These are phyloP conservation scores for Cucumis cinereus DNA, from an alignment of 306 rosid genomes.

Conservation along the genomic window DNA sequence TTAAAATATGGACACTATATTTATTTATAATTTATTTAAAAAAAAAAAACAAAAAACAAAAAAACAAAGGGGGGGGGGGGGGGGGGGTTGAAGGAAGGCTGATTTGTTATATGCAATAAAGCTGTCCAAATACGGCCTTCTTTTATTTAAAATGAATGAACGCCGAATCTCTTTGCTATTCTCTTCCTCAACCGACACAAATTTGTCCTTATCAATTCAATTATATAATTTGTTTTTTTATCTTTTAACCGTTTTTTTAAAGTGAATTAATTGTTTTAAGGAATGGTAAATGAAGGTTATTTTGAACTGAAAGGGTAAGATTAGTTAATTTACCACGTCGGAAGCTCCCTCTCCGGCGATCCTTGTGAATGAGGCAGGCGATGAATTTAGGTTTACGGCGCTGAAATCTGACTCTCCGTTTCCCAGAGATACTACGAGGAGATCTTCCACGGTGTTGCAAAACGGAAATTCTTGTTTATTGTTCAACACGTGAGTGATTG, in stretches of 20 bases:
- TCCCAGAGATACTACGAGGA: conserved; percentile 70
- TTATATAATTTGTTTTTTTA: neutral
- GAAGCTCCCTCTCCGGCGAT: conserved; percentile 90
- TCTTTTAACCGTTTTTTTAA: neutral
- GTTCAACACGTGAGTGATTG: conserved; percentile 82
- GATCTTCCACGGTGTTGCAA: conserved; percentile 60
- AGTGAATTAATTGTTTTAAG: neutral
- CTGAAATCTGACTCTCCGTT: conserved; percentile 65
- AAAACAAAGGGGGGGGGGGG: neutral
- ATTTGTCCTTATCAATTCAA: neutral
- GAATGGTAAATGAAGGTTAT: neutral
- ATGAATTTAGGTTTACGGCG: conserved; percentile 16
- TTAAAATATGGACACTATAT: neutral
- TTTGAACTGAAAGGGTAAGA: neutral
- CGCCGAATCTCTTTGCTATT: neutral
- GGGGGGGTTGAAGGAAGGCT: neutral
- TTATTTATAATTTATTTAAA: too few relatives aligned
- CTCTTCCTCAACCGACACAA: conserved; percentile 6
- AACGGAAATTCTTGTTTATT: conserved; percentile 88
- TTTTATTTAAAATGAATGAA: neutral
- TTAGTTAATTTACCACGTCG: conserved; percentile 47
- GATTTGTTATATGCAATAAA: neutral
- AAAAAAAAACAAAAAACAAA: too few relatives aligned
- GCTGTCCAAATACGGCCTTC: neutral
- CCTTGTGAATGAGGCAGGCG: conserved; percentile 34